Percentiles rank a stretch among this genome's conserved stretches.
Evolutionary conservation across 306 rosid species (phyloP).

Genomic region (Amphicarpaea edgeworthii): DNA sequence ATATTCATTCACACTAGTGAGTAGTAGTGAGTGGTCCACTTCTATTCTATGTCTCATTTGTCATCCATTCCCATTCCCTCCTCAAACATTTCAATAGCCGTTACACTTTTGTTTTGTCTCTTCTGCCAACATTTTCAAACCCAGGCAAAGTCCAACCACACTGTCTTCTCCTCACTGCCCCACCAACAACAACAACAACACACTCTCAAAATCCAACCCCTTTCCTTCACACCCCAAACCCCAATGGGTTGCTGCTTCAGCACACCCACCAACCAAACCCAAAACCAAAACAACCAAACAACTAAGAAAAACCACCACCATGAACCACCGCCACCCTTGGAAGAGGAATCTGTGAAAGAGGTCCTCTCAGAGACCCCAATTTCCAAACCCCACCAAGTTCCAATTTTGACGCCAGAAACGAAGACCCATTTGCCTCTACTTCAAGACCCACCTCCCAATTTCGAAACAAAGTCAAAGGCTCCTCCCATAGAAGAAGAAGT

Average conservation of each 20-base stretch:
- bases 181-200: no score
- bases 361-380: constrained; percentile 89
- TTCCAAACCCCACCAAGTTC: constrained; percentile 50
- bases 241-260: constrained; percentile 92
- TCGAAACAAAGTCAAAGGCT: constrained; percentile 17
- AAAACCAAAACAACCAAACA: constrained; percentile 3
- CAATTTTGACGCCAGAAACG: constrained; percentile 33
- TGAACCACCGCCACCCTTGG: constrained; percentile 42
- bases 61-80: background rate
- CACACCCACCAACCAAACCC: constrained; percentile 54
- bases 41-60: background rate
- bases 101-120: constrained; percentile 51
- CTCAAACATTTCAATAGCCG: constrained; percentile 55
- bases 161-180: constrained; percentile 23
- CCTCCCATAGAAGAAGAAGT: constrained; percentile 44
- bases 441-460: constrained; percentile 28
- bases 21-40: no score
- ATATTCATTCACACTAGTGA: no score
- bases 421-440: constrained; percentile 43
- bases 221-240: constrained; percentile 35
- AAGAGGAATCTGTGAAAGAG: constrained; percentile 90
- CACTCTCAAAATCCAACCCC: constrained; percentile 39
- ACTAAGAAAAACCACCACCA: constrained; percentile 32
- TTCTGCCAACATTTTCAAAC: constrained; percentile 35
- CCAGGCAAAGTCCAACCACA: constrained; percentile 41